Percentiles rank a stretch among this genome's conserved stretches.
Conservation (phyloP, 495 filamentous ascomycete species). For the Neurospora sp. region DNA sequence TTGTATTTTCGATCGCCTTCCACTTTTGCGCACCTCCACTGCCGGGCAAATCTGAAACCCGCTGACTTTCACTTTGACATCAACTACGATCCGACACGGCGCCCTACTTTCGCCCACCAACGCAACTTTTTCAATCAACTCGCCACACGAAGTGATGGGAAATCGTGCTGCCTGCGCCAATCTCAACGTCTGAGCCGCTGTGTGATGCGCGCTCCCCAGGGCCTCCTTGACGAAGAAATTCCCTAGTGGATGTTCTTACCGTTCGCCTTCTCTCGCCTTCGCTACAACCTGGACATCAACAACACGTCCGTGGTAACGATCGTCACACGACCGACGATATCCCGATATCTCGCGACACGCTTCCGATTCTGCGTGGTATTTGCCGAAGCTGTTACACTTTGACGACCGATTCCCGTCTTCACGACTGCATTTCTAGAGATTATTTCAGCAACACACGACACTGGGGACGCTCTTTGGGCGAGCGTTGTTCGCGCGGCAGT, state of each 20-base stretch:
- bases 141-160: constrained; percentile 7
- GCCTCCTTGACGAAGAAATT: neutral
- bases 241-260: neutral
- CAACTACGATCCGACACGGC: neutral
- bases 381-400: neutral
- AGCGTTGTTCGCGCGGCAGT: constrained; percentile 4
- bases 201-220: constrained; percentile 6
- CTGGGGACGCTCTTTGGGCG: neutral
- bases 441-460: neutral
- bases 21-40: neutral
- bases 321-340: neutral
- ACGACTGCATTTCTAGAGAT: neutral
- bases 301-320: constrained; percentile 1
- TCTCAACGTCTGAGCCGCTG: constrained; percentile 6
- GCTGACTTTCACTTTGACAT: neutral
- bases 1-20: neutral
- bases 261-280: neutral
- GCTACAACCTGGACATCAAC: neutral
- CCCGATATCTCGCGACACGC: neutral
- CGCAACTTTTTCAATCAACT: neutral
- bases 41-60: neutral
- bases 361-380: neutral
- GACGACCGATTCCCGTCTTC: neutral
- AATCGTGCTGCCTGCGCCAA: neutral
- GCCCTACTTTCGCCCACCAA: neutral